Evolutionary conservation across 345 rosid species (phyloP).

Genomic region (Orychophragmus violaceus): DNA sequence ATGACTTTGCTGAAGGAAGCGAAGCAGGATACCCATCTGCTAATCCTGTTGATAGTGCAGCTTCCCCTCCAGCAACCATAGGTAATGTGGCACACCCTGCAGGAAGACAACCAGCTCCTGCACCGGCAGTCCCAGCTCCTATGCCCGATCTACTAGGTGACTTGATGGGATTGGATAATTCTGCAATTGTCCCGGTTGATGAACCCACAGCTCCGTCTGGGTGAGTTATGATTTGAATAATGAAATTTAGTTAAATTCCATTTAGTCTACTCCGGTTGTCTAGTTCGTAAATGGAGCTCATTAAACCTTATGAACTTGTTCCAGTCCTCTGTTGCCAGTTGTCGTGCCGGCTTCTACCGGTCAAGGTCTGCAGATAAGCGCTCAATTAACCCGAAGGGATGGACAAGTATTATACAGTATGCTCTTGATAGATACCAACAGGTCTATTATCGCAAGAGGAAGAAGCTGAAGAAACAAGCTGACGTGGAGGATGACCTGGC

Average conservation of each 20-base stretch:
- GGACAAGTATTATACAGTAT: slow-evolving; percentile 81
- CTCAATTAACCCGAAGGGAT: slow-evolving; percentile 64
- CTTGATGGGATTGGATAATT: slow-evolving; percentile 76
- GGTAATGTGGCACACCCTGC: slow-evolving; percentile 48
- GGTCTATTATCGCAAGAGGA: too few relatives aligned
- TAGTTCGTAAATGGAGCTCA: slow-evolving; percentile 8
- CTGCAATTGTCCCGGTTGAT: slow-evolving; percentile 79
- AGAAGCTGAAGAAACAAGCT: too few relatives aligned
- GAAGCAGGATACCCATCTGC: slow-evolving; percentile 71
- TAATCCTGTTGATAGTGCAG: slow-evolving; percentile 50
- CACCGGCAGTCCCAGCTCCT: slow-evolving; percentile 51
- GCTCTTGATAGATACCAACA: too few relatives aligned
- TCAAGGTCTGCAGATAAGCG: slow-evolving; percentile 98
- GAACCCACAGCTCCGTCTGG: slow-evolving; percentile 60
- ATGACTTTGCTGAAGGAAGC: slow-evolving; percentile 81
- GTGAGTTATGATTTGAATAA: slow-evolving; percentile 39
- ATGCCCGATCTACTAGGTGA: slow-evolving; percentile 94
- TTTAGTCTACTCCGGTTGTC: not conserved
- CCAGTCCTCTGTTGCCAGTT: slow-evolving; percentile 79
- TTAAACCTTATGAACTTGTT: slow-evolving; percentile 23
- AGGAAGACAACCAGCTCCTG: slow-evolving; percentile 56
- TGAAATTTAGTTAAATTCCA: not conserved
- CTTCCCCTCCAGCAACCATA: slow-evolving; percentile 62
- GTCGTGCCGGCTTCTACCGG: slow-evolving; percentile 72
- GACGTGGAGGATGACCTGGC: too few relatives aligned